Conservation (phyloP, 441 rosid genomes). For the Adansonia madagascariensis region DNA sequence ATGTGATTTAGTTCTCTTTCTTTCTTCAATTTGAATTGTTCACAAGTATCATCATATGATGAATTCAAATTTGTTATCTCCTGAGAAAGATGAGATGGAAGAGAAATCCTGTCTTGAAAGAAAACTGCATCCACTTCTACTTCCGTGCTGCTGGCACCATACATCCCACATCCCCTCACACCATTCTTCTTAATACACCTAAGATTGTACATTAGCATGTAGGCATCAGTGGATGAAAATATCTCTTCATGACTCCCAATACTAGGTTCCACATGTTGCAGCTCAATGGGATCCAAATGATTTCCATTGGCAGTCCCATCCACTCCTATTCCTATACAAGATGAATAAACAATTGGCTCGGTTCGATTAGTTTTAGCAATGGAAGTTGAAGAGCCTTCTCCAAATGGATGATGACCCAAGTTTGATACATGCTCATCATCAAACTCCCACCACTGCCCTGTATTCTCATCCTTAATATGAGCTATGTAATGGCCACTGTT, state of each 20-base stretch:
- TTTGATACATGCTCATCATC: slow-evolving; percentile 93
- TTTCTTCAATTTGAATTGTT: slow-evolving; percentile 62
- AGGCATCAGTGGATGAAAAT: slow-evolving; percentile 91
- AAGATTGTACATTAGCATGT: slow-evolving; percentile 91
- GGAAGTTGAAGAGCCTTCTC: slow-evolving; percentile 70
- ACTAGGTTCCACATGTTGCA: slow-evolving; percentile 51
- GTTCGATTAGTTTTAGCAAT: slow-evolving; percentile 36
- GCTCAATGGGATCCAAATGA: slow-evolving; percentile 42
- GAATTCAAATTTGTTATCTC: slow-evolving; percentile 66
- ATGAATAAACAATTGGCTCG: slow-evolving; percentile 34
- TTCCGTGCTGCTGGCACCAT: slow-evolving; percentile 39
- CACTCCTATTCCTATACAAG: slow-evolving; percentile 31
- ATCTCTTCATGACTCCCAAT: slow-evolving; percentile 48
- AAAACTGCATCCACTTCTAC: slow-evolving; percentile 43
- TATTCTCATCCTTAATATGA: slow-evolving; percentile 89
- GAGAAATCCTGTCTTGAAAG: slow-evolving; percentile 49
- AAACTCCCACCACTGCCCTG: slow-evolving; percentile 97
- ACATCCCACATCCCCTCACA: slow-evolving; percentile 35
- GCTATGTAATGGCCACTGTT: slow-evolving; percentile 98
- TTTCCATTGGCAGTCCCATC: slow-evolving; percentile 48
- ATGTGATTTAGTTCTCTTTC: slow-evolving; percentile 59
- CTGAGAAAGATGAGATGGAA: slow-evolving; percentile 70
- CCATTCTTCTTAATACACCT: slow-evolving; percentile 54
- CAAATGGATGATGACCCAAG: slow-evolving; percentile 82
- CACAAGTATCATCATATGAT: slow-evolving; percentile 59